Evolutionary conservation across 2,329 filamentous ascomycete genomes (phyloP).

Genomic region (Aplosporella prunicola): DNA sequence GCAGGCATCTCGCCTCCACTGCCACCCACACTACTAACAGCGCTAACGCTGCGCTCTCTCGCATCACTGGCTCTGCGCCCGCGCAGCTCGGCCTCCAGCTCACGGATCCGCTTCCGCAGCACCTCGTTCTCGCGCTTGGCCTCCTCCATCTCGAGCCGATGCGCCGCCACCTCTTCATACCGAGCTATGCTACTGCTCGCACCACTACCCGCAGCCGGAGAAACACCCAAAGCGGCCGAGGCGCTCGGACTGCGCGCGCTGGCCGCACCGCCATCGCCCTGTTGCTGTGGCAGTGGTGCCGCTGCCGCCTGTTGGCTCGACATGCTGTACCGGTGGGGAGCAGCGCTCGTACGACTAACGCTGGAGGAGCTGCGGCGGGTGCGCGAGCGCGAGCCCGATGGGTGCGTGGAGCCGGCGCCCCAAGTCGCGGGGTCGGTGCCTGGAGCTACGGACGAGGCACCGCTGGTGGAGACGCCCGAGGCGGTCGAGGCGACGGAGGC

Average conservation of each 20-base stretch:
- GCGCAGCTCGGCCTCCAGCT: constrained; percentile 32
- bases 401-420: constrained; percentile 37
- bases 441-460: constrained; percentile 30
- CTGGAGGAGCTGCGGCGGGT: constrained; percentile 49
- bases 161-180: constrained; percentile 35
- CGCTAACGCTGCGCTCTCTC: background rate
- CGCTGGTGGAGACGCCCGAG: constrained; percentile 41
- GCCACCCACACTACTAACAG: no score
- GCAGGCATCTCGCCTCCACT: no score
- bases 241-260: constrained; percentile 5
- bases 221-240: background rate
- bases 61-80: constrained; percentile 19
- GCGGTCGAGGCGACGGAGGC: constrained; percentile 52
- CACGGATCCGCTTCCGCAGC: constrained; percentile 38
- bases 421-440: constrained; percentile 35
- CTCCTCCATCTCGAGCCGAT: constrained; percentile 38
- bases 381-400: constrained; percentile 44
- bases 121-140: constrained; percentile 42
- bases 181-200: constrained; percentile 14
- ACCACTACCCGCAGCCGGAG: background rate
- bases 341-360: constrained; percentile 22
- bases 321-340: constrained; percentile 23
- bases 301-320: constrained; percentile 21
- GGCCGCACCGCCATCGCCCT: constrained; percentile 4
- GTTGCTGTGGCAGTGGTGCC: constrained; percentile 11